Evolutionary conservation across 257 asterid species (phyloP).

Genomic region (Striga asiatica): DNA sequence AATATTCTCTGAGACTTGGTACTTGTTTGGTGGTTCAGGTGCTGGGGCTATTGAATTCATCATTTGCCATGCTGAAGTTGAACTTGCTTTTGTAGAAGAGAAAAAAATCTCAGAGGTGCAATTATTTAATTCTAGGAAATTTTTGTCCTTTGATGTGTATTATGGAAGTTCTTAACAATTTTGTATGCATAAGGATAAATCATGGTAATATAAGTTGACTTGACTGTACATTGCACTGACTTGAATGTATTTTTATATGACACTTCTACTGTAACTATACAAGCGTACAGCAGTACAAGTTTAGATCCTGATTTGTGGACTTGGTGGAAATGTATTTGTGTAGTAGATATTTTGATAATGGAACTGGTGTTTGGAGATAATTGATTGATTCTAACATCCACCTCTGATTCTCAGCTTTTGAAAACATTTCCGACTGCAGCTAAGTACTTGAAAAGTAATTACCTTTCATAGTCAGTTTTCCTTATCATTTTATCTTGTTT

Average conservation of each 20-base stretch:
- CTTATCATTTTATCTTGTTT: slow-evolving; percentile 5
- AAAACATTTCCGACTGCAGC: slow-evolving; percentile 67
- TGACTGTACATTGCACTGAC: slow-evolving; percentile 6
- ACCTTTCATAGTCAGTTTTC: slow-evolving; percentile 9
- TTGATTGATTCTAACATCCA: slow-evolving; percentile 19
- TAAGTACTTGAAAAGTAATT: slow-evolving; percentile 72
- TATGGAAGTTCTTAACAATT: background rate
- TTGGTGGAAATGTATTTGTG: slow-evolving; percentile 4
- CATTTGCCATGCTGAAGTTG: slow-evolving; percentile 89
- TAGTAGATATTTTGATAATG: slow-evolving; percentile 6
- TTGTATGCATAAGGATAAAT: background rate
- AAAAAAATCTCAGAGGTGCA: slow-evolving; percentile 78
- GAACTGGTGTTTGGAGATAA: slow-evolving; percentile 2
- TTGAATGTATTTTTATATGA: background rate
- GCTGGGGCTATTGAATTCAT: slow-evolving; percentile 93
- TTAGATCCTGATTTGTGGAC: background rate
- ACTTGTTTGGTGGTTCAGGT: slow-evolving; percentile 46
- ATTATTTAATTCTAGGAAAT: slow-evolving; percentile 4
- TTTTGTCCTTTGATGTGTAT: slow-evolving; percentile 1
- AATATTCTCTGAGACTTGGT: too few relatives aligned
- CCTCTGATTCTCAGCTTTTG: slow-evolving; percentile 51
- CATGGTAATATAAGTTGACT: too few relatives aligned
- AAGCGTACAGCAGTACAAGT: slow-evolving; percentile 11
- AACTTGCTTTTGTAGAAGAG: slow-evolving; percentile 83
- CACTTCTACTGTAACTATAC: slow-evolving; percentile 2